Base-by-base conservation (phyloP, 75 land plant genomes). In the Cupressus sempervirens region DNA sequence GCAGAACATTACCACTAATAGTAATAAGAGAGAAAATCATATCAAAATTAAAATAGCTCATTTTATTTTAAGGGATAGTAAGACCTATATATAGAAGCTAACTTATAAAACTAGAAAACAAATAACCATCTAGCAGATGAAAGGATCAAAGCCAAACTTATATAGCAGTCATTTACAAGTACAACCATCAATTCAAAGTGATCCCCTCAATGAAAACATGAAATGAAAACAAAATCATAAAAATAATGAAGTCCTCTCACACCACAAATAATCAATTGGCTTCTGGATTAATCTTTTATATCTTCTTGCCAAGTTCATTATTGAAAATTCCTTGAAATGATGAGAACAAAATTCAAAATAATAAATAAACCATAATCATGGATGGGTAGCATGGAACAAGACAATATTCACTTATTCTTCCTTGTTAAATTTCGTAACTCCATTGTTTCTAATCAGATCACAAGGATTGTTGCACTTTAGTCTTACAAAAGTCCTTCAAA, bases 281-380 rank as follows among this genome's bases (percentile, higher is more conserved):
- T n/a, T n/a, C n/a, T n/a, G n/a, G n/a, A n/a, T n/a, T n/a, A n/a
- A n/a, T n/a, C n/a, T n/a, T n/a, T n/a, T n/a, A n/a, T n/a, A n/a
- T n/a, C n/a, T n/a, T n/a, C n/a, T n/a, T n/a, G n/a, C n/a, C n/a
- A n/a, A n/a, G n/a, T n/a, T n/a, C n/a, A n/a, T n/a, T n/a, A n/a
- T 89, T 50, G 99, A 93, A 77, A 92, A 97, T 76, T 97, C 99
- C 89, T 98, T 97, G 85, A 15, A 82, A 83, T 34, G 54, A 73
- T 77, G 29, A 77, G 48, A 77, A 35, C 8, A 29, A 23, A 77
- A 48, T 40, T n/a, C 40, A 46, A 43, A 50, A 84, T 12, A 74
- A 70, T 77, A 84, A 76, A 70, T 16, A 54, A 53, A 83, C 14
- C 32, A 80, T 3, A 32, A 30, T 53, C 68, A 82, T 30, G 41